Conservation (phyloP, 768 basidiomycete species). For the Podaxis sp. region DNA sequence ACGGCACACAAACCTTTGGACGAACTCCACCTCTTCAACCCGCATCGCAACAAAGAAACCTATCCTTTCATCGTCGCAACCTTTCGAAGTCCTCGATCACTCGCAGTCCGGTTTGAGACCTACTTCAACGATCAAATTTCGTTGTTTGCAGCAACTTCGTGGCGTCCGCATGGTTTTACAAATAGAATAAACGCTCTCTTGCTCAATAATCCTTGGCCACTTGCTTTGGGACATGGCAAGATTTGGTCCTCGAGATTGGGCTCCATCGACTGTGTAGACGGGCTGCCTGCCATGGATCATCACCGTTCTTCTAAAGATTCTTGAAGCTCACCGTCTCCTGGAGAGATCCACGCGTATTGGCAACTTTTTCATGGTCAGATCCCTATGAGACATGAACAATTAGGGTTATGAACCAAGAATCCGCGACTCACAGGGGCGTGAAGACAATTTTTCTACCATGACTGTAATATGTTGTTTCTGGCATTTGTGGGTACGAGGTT, state of each 20-base stretch:
- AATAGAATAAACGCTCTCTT: neutral
- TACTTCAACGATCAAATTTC: neutral
- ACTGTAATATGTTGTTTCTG: neutral
- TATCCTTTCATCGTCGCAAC: neutral
- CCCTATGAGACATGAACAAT: neutral
- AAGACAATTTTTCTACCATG: neutral
- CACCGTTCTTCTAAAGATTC: neutral
- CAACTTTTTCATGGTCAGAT: neutral
- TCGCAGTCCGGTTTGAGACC: neutral
- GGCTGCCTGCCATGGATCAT: neutral
- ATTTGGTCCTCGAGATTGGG: neutral
- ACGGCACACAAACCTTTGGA: constrained; percentile 13
- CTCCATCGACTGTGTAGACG: neutral
- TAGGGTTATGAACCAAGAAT: neutral
- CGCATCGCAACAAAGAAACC: neutral
- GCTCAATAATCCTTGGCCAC: neutral
- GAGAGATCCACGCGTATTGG: neutral
- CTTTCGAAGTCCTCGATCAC: constrained; percentile 3
- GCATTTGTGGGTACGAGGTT: neutral
- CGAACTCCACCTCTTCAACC: neutral
- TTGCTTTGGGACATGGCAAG: neutral
- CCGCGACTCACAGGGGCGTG: neutral
- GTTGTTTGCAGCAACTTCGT: neutral
- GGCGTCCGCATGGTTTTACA: constrained; percentile 7
- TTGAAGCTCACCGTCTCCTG: neutral